These are phyloP conservation scores for Pichia sporocuriosa DNA, from an alignment of 805 yeast genomes.

Conservation along the genomic window DNA sequence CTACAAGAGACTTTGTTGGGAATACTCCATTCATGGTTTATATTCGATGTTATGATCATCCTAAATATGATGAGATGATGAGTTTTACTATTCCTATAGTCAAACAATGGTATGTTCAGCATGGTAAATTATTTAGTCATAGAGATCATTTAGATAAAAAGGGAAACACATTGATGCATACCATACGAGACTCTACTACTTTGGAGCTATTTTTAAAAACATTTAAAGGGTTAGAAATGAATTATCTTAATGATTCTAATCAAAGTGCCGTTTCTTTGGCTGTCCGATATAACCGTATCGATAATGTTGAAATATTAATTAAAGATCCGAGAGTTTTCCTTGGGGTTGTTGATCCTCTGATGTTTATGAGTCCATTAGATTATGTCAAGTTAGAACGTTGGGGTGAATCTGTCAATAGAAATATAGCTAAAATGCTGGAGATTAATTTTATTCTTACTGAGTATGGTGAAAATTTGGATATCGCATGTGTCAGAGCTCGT, in stretches of 20 bases:
- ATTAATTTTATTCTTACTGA: constrained; percentile 18
- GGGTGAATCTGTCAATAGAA: constrained; percentile 12
- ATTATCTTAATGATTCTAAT: constrained; percentile 50
- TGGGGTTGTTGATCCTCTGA: constrained; percentile 24
- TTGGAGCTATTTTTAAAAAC: constrained; percentile 35
- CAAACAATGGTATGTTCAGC: constrained; percentile 33
- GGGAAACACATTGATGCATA: constrained; percentile 75
- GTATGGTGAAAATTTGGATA: constrained; percentile 25
- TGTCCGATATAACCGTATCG: constrained; percentile 59
- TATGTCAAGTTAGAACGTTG: constrained; percentile 35
- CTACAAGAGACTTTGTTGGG: constrained; percentile 49
- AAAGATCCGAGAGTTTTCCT: constrained; percentile 44
- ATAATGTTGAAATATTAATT: constrained; percentile 48
- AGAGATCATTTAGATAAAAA: constrained; percentile 62
- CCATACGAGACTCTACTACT: constrained; percentile 43
- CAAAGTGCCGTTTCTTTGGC: constrained; percentile 68
- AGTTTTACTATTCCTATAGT: constrained; percentile 39
- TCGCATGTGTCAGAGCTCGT: constrained; percentile 28
- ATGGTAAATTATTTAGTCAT: constrained; percentile 34
- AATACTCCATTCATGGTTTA: constrained; percentile 76
- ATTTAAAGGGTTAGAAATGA: constrained; percentile 42
- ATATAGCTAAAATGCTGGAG: constrained; percentile 33
- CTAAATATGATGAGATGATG: constrained; percentile 48
- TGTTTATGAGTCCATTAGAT: constrained; percentile 37
- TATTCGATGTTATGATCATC: constrained; percentile 76